Evolutionary conservation across 441 rosid species (phyloP).

Genomic region (Daphne laureola): DNA sequence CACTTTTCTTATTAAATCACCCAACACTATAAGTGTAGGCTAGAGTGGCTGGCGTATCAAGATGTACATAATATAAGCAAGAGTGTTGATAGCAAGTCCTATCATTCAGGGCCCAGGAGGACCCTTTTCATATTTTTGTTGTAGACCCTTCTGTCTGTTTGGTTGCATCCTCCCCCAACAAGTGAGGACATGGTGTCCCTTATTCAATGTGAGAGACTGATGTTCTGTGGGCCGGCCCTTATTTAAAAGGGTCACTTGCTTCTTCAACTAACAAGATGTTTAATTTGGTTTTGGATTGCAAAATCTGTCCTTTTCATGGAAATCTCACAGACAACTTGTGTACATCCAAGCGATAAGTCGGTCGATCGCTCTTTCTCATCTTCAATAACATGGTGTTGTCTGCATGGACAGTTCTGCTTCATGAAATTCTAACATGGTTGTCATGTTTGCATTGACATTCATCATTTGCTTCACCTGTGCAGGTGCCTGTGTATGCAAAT

Average conservation of each 20-base stretch:
- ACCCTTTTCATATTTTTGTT: slow-evolving; percentile 6
- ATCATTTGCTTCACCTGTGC: slow-evolving; percentile 15
- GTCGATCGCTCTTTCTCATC: no score
- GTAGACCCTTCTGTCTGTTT: slow-evolving; percentile 11
- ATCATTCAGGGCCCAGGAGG: slow-evolving; percentile 3
- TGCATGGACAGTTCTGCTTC: no score
- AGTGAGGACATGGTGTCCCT: slow-evolving; percentile 22
- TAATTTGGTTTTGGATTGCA: slow-evolving; percentile 15
- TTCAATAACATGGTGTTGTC: no score
- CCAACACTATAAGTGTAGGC: slow-evolving; percentile 3
- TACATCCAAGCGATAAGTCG: no score
- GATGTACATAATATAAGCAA: neutral
- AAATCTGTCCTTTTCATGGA: neutral
- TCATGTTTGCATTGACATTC: neutral
- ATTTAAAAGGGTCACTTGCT: slow-evolving; percentile 17
- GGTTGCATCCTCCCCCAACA: neutral
- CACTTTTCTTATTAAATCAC: neutral
- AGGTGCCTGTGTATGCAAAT: slow-evolving; percentile 69
- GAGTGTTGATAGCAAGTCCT: slow-evolving; percentile 10
- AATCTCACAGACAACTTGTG: no score
- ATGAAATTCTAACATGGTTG: no score
- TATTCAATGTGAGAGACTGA: slow-evolving; percentile 25
- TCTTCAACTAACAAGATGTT: slow-evolving; percentile 11
- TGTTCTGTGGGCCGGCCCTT: slow-evolving; percentile 18
- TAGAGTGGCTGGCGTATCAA: slow-evolving; percentile 4